Conservation (phyloP, 768 basidiomycete species). For the Lyophyllum atratum region DNA sequence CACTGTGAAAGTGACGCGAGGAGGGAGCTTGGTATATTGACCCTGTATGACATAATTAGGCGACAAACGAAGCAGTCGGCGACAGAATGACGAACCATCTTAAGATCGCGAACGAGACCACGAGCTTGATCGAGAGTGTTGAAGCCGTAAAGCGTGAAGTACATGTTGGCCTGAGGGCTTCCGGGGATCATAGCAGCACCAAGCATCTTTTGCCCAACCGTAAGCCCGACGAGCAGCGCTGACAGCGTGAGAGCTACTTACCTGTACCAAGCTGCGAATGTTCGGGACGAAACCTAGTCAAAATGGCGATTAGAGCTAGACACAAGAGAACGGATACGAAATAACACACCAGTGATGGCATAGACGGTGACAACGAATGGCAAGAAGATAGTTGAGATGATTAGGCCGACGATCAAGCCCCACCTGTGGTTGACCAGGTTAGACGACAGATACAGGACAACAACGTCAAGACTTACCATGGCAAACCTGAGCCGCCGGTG, state of each 20-base stretch:
- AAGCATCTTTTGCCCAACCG: conserved; percentile 71
- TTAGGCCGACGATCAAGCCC: conserved; percentile 51
- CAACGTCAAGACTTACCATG: conserved; percentile 58
- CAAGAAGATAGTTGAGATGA: conserved; percentile 50
- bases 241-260: conserved; percentile 49
- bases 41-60: conserved; percentile 38
- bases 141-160: conserved; percentile 33
- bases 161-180: conserved; percentile 68
- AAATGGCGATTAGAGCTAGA: not conserved
- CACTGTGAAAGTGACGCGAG: conserved; percentile 36
- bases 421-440: conserved; percentile 37
- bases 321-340: not conserved
- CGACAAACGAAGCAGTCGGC: not conserved
- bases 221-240: conserved; percentile 48
- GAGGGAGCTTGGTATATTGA: conserved; percentile 47
- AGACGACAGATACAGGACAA: too few relatives aligned
- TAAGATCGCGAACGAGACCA: conserved; percentile 60
- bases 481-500: conserved; percentile 52
- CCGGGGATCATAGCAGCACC: conserved; percentile 62
- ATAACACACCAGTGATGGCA: conserved; percentile 46
- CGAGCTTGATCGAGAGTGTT: conserved; percentile 45
- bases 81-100: conserved; percentile 46
- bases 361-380: conserved; percentile 56
- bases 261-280: conserved; percentile 8
- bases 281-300: conserved; percentile 39